phyloP scores from a whole-genome alignment of 208 protist genomes.

The Entamoeba dispar region DNA sequence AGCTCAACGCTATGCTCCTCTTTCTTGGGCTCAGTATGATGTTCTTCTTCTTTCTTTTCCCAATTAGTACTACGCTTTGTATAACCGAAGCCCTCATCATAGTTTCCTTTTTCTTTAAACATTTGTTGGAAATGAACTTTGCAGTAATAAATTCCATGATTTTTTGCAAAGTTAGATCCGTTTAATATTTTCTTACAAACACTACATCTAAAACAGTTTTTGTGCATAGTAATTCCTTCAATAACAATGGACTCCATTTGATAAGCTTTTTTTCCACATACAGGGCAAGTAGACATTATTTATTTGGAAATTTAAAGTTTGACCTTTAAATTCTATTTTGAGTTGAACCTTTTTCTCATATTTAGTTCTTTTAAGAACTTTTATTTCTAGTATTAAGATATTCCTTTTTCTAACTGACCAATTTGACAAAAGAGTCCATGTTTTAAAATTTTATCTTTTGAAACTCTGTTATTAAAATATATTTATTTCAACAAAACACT shows the following conservation, averaged over 20 bases:
- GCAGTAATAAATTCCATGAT: not conserved
- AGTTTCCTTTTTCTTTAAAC: not conserved
- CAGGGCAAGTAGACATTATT: not conserved
- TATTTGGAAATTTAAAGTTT: too few species aligned
- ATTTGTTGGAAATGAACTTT: not conserved
- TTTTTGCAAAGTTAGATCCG: not conserved
- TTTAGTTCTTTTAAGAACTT: too few species aligned
- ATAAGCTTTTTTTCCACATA: not conserved
- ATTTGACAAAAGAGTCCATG: too few species aligned
- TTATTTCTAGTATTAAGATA: too few species aligned
- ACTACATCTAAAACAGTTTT: not conserved
- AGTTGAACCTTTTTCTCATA: too few species aligned
- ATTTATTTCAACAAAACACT: too few species aligned
- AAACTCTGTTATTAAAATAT: too few species aligned
- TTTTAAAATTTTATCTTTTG: too few species aligned
- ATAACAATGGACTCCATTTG: not conserved
- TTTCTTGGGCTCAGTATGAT: too few species aligned
- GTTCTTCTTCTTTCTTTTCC: not conserved
- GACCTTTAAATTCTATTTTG: too few species aligned
- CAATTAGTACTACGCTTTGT: not conserved
- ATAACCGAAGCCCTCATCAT: not conserved
- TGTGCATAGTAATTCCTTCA: not conserved
- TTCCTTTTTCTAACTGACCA: too few species aligned
- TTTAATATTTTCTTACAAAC: not conserved
- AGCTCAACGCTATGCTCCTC: too few species aligned